Conservation (phyloP, 495 filamentous ascomycete genomes). For the Trypethelium eluteriae region DNA sequence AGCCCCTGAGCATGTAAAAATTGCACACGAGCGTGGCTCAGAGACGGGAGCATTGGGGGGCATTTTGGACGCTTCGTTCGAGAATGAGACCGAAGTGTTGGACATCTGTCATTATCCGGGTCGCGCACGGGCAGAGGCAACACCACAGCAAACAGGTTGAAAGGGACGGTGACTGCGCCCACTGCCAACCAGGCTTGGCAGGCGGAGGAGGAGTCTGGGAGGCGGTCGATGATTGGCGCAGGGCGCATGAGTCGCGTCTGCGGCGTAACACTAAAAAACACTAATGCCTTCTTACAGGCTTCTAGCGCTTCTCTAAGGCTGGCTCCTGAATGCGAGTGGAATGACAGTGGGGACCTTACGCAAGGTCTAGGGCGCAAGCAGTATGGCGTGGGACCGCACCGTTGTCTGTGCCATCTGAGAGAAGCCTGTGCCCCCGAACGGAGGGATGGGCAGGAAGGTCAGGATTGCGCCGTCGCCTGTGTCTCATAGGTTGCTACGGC, state of each 20-base stretch:
- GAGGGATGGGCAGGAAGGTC: neutral
- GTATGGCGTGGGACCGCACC: neutral
- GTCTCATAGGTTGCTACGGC: constrained; percentile 6
- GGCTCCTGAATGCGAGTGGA: neutral
- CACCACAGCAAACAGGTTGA: neutral
- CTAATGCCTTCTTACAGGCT: constrained; percentile 11
- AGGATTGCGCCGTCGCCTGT: neutral
- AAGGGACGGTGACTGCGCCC: neutral
- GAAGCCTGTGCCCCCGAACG: constrained; percentile 5
- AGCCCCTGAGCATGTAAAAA: neutral
- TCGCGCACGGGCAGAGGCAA: constrained; percentile 2
- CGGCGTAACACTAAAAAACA: neutral
- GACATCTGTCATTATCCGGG: constrained; percentile 9
- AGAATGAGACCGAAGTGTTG: constrained; percentile 4
- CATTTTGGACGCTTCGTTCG: neutral
- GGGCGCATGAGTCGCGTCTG: neutral
- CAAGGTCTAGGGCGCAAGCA: neutral
- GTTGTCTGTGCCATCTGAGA: constrained; percentile 4
- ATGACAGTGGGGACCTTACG: neutral
- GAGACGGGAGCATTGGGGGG: too few relatives aligned
- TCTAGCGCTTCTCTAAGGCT: constrained; percentile 11
- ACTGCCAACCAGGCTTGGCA: constrained; percentile 8
- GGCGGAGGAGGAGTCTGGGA: neutral
- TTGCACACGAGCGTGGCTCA: neutral
- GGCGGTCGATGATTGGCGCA: neutral